Evolutionary conservation across 495 filamentous ascomycete genomes (phyloP), one percentile per base, ranked within the genome.

Genomic region (Penicillium coprophilum): DNA sequence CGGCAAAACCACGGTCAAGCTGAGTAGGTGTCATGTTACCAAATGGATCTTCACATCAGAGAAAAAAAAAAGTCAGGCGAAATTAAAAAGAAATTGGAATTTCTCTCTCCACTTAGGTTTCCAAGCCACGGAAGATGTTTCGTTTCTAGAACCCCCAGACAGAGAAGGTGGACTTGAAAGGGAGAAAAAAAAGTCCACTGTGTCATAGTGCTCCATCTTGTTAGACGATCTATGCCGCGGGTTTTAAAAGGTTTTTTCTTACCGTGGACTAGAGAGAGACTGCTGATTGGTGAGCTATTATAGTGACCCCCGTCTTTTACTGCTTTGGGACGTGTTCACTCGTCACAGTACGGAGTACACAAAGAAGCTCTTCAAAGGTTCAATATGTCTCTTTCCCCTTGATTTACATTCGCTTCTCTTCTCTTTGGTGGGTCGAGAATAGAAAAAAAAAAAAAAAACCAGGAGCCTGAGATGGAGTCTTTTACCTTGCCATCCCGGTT

Each of bases 121-220:
- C 58, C 55, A 57, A 67, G 62, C 62, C 65, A 67, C 65, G 65
- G 56, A 50, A 46, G 39, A 53, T 61, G 34, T 59, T 59, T 70
- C 57, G 51, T 64, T 73, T 60, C 65, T 58, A 68, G 65, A 68
- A 66, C 65, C 65, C 65, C 65, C 65, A 64, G 65, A 68, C 58
- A 63, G 56, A 15, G 12, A 24, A 15, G 30, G 44, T 54, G 45
- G 50, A 50, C 27, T 21, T 36, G 8, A 40, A 51, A 8, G n/a
- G n/a, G n/a, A n/a, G 12, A 34, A 31, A 21, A 13, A 20, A 50
- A 27, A 41, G 49, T 40, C 17, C 49, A 52, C 56, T 40, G 56
- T 51, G 48, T 59, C 51, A 62, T 51, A 27, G 44, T 41, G 30
- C 24, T 40, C 31, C 20, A 59, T 30, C 15, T 30, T 46, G 43